Evolutionary conservation across 148 eudicot genomes (phyloP).

Genomic region (Vaccinium myrtillus): DNA sequence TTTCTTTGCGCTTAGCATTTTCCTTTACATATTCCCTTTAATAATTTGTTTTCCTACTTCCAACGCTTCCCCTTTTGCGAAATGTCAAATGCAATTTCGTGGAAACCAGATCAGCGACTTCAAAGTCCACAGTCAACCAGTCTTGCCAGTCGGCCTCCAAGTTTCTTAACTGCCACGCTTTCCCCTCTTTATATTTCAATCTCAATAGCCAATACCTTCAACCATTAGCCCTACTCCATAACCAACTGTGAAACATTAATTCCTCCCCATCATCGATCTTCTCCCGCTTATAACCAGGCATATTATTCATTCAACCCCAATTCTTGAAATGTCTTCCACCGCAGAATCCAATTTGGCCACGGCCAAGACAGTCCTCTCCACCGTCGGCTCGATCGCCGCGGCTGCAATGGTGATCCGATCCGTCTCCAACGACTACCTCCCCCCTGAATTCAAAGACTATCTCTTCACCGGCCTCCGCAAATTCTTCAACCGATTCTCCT

Average conservation of each 20-base stretch:
- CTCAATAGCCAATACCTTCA: neutral
- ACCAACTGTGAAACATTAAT: too few relatives aligned
- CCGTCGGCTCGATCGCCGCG: slow-evolving; percentile 47
- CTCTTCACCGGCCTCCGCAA: slow-evolving; percentile 31
- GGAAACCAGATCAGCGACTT: neutral
- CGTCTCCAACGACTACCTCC: slow-evolving; percentile 38
- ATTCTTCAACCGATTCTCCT: slow-evolving; percentile 38
- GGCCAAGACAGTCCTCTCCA: slow-evolving; percentile 43
- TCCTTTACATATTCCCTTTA: too few relatives aligned
- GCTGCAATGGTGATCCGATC: slow-evolving; percentile 45
- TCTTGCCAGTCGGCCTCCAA: neutral
- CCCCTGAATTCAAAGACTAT: slow-evolving; percentile 36
- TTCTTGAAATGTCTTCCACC: neutral
- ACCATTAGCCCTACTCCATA: too few relatives aligned
- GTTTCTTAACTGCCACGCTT: neutral
- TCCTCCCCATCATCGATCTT: too few relatives aligned
- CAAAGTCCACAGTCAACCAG: neutral
- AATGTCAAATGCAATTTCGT: too few relatives aligned
- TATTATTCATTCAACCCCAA: neutral
- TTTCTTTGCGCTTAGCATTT: too few relatives aligned
- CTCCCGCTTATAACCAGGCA: too few relatives aligned
- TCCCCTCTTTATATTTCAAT: neutral
- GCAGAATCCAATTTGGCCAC: slow-evolving; percentile 25
- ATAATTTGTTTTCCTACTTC: too few relatives aligned
- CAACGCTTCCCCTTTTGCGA: too few relatives aligned